Evolutionary conservation across 495 filamentous ascomycete species (phyloP), one percentile per base, ranked within the genome.

Genomic region (Apodospora peruviana): DNA sequence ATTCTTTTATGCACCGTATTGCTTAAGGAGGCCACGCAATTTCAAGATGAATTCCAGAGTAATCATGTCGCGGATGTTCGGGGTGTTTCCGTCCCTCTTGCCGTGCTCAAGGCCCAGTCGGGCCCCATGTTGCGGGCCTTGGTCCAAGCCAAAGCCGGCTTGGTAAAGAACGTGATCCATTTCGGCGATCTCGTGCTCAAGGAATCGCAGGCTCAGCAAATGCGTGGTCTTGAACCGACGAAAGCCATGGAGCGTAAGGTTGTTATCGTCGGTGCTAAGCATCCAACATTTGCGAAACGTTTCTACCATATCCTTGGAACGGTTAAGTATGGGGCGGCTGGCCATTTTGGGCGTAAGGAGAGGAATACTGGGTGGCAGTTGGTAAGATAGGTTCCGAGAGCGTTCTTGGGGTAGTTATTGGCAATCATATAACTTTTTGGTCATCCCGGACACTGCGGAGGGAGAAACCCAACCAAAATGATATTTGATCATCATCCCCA

Each of bases 151-250:
- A 43, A 43, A 21, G n/a, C 40, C 40, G 9, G 40, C 40, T 43
- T 43, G 40, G 21, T 18, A 43, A 21, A 24, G n/a, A n/a, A 18
- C 22, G 21, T 24, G 40, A 43, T 43, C 40, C 16, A 43, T n/a
- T 21, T 43, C 21, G 21, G 40, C 40, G 40, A 43, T 21, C 21
- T 43, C 40, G 40, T n/a, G 21, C 21, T 43, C 40, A 18, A 43
- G 40, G 40, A 43, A 43, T n/a, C 40, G 40, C 8, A 43, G 40
- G 21, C 21, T 43, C 40, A 43, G 8, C n/a, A 43, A 21, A 21
- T 43, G 40, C 40, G 40, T 21, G n/a, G 40, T 43, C 21, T 43
- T 43, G 40, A 43, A 43, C 21, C 40, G 40, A 24, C 40, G 40
- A 21, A 43, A 43, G 21, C 40, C 21, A 21, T 43, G 21, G 8